These are phyloP conservation scores for Teunomyces tritomae DNA, from an alignment of 805 yeast species.

Conservation along the genomic window DNA sequence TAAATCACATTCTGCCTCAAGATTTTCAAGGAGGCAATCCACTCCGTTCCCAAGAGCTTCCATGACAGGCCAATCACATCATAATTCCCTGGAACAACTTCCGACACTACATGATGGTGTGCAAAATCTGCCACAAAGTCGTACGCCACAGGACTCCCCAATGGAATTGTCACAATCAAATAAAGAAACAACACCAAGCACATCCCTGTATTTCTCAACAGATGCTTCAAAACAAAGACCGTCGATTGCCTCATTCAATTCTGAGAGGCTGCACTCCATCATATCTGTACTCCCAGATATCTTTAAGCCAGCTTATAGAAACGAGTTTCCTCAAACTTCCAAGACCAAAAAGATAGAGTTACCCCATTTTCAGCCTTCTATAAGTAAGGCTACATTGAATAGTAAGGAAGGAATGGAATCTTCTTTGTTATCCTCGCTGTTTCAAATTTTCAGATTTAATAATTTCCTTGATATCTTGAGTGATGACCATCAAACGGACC, in stretches of 20 bases:
- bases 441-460: conserved; percentile 29
- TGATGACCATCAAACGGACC: conserved; percentile 34
- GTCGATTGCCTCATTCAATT: background rate
- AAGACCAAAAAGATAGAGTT: conserved; percentile 4
- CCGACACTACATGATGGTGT: background rate
- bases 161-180: background rate
- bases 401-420: conserved; percentile 18
- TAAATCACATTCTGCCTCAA: conserved; percentile 6
- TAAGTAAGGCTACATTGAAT: conserved; percentile 26
- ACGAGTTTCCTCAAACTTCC: conserved; percentile 2
- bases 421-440: conserved; percentile 24
- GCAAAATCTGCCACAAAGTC: background rate
- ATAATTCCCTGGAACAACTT: background rate
- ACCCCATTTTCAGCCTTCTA: conserved; percentile 18
- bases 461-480: conserved; percentile 29
- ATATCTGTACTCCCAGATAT: conserved; percentile 1
- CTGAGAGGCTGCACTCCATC: background rate
- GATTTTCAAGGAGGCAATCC: conserved; percentile 13
- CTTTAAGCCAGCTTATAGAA: conserved; percentile 5
- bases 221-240: background rate
- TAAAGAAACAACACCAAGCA: background rate
- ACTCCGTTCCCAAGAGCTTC: conserved; percentile 7
- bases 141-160: background rate
- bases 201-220: background rate
- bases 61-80: background rate